Percentiles rank a stretch among this genome's conserved stretches.
phyloP scores from a whole-genome alignment of 352 stramenopile species.

The Peronospora farinosa region DNA sequence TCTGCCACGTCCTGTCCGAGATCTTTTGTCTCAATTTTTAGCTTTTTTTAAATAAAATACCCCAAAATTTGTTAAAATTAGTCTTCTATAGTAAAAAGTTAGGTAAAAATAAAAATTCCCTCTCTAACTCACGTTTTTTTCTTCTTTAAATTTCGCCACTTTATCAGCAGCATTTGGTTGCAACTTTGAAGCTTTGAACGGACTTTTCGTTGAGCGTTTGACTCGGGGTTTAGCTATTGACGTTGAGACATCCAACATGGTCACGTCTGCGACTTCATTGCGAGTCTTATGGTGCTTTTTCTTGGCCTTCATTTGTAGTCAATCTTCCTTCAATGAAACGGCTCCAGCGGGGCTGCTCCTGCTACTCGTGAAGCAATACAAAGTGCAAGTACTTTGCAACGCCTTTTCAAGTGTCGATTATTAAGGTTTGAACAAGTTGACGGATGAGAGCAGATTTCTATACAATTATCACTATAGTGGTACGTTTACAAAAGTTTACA shows the following conservation, averaged over 20 bases:
- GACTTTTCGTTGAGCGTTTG: constrained; percentile 7
- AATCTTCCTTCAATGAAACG: neutral
- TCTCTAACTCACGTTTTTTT: constrained; percentile 37
- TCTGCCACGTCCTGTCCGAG: constrained; percentile 11
- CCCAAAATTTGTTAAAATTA: neutral
- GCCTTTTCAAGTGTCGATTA: constrained; percentile 24
- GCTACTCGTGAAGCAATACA: constrained; percentile 7
- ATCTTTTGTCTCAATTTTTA: constrained; percentile 54
- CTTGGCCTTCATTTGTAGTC: constrained; percentile 10
- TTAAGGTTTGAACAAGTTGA: constrained; percentile 12
- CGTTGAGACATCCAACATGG: constrained; percentile 16
- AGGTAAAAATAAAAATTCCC: neutral
- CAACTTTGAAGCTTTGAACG: neutral
- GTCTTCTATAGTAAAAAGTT: neutral
- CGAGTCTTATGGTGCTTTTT: constrained; percentile 9
- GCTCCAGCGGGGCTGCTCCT: neutral
- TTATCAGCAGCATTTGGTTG: constrained; percentile 4
- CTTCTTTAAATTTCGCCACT: constrained; percentile 46
- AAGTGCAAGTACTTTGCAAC: constrained; percentile 3
- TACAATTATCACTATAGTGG: neutral
- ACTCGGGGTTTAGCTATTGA: constrained; percentile 2
- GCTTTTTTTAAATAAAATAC: constrained; percentile 15
- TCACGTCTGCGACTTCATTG: constrained; percentile 8
- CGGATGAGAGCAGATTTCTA: neutral
- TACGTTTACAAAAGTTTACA: constrained; percentile 6